Conservation (phyloP, 164 flowering plant species). For the Houttuynia cordata region DNA sequence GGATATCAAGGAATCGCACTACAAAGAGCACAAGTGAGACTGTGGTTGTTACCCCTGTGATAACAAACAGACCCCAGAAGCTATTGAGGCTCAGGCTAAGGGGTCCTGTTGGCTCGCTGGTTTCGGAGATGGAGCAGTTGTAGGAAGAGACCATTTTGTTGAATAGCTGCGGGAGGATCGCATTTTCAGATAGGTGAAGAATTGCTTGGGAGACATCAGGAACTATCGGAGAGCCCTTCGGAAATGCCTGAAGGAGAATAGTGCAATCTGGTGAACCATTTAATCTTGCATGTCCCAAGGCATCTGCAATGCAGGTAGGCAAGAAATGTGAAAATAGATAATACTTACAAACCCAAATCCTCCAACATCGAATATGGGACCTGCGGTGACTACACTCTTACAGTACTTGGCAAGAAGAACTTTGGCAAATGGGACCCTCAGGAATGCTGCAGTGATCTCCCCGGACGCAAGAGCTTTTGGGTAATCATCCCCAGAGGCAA, state of each 20-base stretch:
- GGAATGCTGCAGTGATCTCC: slow-evolving; percentile 9
- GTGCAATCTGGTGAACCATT: too few species aligned
- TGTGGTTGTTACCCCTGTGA: slow-evolving; percentile 1
- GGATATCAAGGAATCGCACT: neutral
- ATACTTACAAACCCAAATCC: slow-evolving; percentile 14
- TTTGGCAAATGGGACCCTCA: slow-evolving; percentile 6
- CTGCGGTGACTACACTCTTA: neutral
- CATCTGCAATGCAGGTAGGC: too few species aligned
- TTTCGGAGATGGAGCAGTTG: slow-evolving; percentile 1
- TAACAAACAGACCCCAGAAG: slow-evolving; percentile 14
- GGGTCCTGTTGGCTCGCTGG: neutral
- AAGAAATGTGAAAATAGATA: neutral
- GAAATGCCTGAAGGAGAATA: slow-evolving; percentile 13
- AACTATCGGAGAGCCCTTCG: slow-evolving; percentile 18
- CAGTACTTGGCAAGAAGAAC: slow-evolving; percentile 5
- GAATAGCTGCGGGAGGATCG: slow-evolving; percentile 5
- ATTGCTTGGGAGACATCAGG: slow-evolving; percentile 18
- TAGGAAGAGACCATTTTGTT: slow-evolving; percentile 3
- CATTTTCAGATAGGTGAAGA: slow-evolving; percentile 14
- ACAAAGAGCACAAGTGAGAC: neutral
- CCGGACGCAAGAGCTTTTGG: neutral
- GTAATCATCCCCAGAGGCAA: slow-evolving; percentile 1
- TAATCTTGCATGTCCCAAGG: too few species aligned
- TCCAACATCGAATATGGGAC: slow-evolving; percentile 5
- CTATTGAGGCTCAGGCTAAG: slow-evolving; percentile 7